Evolutionary conservation across 768 basidiomycete genomes (phyloP).

Genomic region (Cyclocybe aegerita): DNA sequence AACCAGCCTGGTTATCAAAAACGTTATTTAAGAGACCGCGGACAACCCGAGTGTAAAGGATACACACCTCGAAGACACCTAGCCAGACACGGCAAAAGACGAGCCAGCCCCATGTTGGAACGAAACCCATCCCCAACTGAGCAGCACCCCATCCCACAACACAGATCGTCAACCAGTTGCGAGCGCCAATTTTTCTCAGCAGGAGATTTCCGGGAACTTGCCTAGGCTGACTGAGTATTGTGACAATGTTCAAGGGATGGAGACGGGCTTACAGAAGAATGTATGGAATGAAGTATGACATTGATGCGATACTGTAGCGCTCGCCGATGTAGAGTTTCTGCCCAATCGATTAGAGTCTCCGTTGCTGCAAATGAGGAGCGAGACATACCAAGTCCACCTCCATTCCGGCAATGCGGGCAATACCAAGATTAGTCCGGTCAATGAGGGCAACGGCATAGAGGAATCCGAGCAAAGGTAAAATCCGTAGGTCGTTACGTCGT

Average conservation of each 20-base stretch:
- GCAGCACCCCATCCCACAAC: conserved; percentile 29
- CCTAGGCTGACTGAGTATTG: conserved; percentile 8
- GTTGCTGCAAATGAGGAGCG: neutral
- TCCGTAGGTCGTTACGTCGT: conserved; percentile 25
- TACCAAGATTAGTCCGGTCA: conserved; percentile 29
- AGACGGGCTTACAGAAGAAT: conserved; percentile 23
- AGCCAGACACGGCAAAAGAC: conserved; percentile 25
- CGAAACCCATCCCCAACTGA: conserved; percentile 33
- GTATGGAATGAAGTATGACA: conserved; percentile 30
- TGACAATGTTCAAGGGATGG: no score
- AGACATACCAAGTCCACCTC: conserved; percentile 23
- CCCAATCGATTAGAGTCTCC: neutral
- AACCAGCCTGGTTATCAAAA: conserved; percentile 10
- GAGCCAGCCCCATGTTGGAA: conserved; percentile 27
- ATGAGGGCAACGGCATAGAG: conserved; percentile 29
- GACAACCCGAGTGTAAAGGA: neutral
- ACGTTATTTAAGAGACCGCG: neutral
- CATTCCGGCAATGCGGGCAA: conserved; percentile 29
- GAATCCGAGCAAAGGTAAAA: conserved; percentile 26
- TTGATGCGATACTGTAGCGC: conserved; percentile 27
- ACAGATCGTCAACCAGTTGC: conserved; percentile 26
- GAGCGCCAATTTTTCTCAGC: conserved; percentile 23
- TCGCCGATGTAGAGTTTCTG: conserved; percentile 24
- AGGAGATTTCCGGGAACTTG: conserved; percentile 32
- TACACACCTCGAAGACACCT: conserved; percentile 28